Base-by-base conservation (phyloP, 2,329 filamentous ascomycete genomes). In the Lachnellula occidentalis region DNA sequence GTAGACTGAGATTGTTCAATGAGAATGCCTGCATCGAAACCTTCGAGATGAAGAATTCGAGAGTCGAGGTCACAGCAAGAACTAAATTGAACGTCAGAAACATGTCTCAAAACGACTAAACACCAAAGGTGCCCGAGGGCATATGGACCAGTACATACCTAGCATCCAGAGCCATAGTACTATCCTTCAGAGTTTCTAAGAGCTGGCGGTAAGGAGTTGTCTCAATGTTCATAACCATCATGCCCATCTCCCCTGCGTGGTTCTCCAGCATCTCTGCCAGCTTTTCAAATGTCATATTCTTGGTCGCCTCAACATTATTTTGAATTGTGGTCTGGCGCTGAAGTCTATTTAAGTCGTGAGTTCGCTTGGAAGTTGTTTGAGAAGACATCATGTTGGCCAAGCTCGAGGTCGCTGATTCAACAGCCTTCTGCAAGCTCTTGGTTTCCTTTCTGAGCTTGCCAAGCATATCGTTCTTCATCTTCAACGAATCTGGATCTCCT, bases 321-420 rank as follows among this genome's bases (percentile, higher is more conserved):
- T 64, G 60, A 24, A 67, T 66, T 34, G 61, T 53, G 9, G 60
- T 54, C 48, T 67, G 64, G 9, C 64, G 64, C 21, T 60, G 39
- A 17, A 67, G 55, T 54, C 63, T 58, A 34, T 66, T 61, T n/a
- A 66, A 37, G 45, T 67, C 64, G 39, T 67, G 61, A 17, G 61
- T 65, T 50, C 64, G 50, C 54, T 65, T 67, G 8, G 64, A 66
- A 8, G 63, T 66, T 19, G 58, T 64, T 50, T 63, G 64, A 15
- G 64, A 59, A 34, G 64, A 67, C 39, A 65, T 59, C 59, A 66
- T 65, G 34, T 58, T 64, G n/a, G 54, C 58, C 34, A 66, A 45
- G 17, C 51, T 53, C 1, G 62, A 55, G 37, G 64, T 65, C 15
- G 53, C 41, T 17, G 52, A 53, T 36, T 55, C 54, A 2, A 63